A percentile compares a stretch with the other conserved stretches of the same genome.
Evolutionary conservation across 306 rosid species (phyloP).

Genomic region (Pueraria montana): DNA sequence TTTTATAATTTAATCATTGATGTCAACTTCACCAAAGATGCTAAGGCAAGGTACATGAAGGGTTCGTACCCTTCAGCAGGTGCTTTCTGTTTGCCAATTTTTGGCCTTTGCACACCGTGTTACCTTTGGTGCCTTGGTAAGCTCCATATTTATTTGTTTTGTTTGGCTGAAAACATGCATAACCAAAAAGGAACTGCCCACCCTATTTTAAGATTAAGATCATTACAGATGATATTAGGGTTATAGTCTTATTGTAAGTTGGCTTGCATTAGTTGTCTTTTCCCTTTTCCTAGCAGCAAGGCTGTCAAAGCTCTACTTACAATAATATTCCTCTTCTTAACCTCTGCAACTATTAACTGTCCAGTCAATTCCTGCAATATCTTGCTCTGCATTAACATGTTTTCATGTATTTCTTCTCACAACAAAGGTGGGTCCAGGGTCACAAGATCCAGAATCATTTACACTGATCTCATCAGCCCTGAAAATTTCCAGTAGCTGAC

Average conservation of each 20-base stretch:
- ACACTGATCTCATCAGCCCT: neutral
- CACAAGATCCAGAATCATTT: neutral
- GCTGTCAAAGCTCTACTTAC: neutral
- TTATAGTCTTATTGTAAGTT: constrained; percentile 1
- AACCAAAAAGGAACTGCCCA: neutral
- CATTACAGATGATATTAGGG: neutral
- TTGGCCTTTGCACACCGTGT: neutral
- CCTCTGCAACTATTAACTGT: neutral
- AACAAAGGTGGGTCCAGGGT: constrained; percentile 8
- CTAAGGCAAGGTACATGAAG: neutral
- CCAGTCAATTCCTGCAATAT: neutral
- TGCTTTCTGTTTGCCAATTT: neutral
- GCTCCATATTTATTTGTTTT: neutral
- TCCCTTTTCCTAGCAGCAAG: neutral
- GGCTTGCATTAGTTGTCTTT: neutral
- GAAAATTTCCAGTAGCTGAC: neutral
- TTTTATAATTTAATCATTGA: neutral
- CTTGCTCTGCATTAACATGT: neutral
- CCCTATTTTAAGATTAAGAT: constrained; percentile 2
- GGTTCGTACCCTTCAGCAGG: neutral
- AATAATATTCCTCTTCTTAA: neutral
- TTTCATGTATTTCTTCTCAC: neutral
- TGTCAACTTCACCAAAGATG: neutral
- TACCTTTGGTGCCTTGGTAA: neutral
- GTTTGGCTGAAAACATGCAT: neutral